Evolutionary conservation across 1,284 basidiomycete genomes (phyloP), one percentile per base, ranked within the genome.

Genomic region (Pholiota adiposa): DNA sequence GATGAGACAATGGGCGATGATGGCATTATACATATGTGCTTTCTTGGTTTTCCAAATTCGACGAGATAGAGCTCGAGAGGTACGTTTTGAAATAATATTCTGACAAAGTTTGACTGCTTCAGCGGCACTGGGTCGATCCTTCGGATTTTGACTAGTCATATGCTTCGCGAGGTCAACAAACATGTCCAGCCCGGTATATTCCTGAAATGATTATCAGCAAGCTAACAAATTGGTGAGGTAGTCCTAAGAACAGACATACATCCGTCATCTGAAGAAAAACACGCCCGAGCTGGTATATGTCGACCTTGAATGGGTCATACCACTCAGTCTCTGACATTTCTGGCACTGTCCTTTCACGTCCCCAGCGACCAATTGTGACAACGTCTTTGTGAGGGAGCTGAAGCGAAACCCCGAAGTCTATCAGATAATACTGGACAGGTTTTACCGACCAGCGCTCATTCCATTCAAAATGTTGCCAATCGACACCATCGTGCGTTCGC

Each of bases 371-470:
- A 9, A 52, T 12, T 2, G 51, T 51, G 0, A 51, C 34, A 4
- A 48, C 40, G 3, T 46, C 36, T 11, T 60, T 62, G 1, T 54
- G 41, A 5, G 51, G 3, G 27, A 61, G 67, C 2, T 40, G 64
- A 2, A 44, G 27, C 1, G 69, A 68, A 0, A 71, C 56, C 2
- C 62, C 67, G 36, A 70, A 70, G 49, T 70, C 69, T 34, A 70
- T 70, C 54, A 67, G 59, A 38, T 61, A 69, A 36, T 70, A 71
- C 21, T 63, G 57, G 11, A 68, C 51, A 18, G 66, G 65, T 16
- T 54, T 48, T 14, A 67, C 65, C 5, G 54, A 61, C 46, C 64
- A 60, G 3, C 71, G 66, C 14, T 64, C 59, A 9, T 59, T 59
- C 66, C 69, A 72, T 29, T 56, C 29, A 12, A 59, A 49, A 21